Conservation (phyloP, 805 yeast genomes). For the Hanseniaspora vineae region DNA sequence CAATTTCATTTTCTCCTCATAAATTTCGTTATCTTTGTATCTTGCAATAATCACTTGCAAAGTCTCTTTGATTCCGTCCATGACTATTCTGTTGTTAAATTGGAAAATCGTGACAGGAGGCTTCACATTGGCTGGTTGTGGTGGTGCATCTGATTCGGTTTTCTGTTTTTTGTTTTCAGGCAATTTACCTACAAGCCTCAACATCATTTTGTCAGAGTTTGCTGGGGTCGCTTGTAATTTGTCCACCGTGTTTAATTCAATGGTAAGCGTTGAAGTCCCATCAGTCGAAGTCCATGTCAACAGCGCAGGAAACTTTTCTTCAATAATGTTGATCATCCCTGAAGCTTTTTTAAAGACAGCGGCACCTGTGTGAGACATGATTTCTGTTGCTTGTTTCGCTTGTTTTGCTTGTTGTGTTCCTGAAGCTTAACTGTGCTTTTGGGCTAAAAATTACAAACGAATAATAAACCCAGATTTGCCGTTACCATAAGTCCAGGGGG, state of each 20-base stretch:
- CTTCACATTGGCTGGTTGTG: slow-evolving; percentile 10
- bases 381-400: not conserved
- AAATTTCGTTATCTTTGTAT: slow-evolving; percentile 37
- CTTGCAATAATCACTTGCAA: slow-evolving; percentile 59
- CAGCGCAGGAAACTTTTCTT: slow-evolving; percentile 43
- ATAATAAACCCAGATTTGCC: no score
- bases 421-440: no score
- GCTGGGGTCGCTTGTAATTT: slow-evolving; percentile 61
- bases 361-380: slow-evolving; percentile 36
- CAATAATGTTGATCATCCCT: slow-evolving; percentile 43
- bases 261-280: slow-evolving; percentile 33
- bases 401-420: not conserved
- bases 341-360: slow-evolving; percentile 41
- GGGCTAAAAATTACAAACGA: no score
- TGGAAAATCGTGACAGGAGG: slow-evolving; percentile 33
- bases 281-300: slow-evolving; percentile 42
- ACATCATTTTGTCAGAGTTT: slow-evolving; percentile 49
- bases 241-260: slow-evolving; percentile 31
- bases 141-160: slow-evolving; percentile 19
- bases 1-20: slow-evolving; percentile 25
- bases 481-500: no score
- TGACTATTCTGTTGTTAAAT: slow-evolving; percentile 58
- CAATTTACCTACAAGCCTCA: slow-evolving; percentile 39
- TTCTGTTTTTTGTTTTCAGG: slow-evolving; percentile 16
- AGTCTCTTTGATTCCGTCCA: slow-evolving; percentile 60